Base-by-base conservation (phyloP, 495 filamentous ascomycete genomes). In the Tricharina praecox region DNA sequence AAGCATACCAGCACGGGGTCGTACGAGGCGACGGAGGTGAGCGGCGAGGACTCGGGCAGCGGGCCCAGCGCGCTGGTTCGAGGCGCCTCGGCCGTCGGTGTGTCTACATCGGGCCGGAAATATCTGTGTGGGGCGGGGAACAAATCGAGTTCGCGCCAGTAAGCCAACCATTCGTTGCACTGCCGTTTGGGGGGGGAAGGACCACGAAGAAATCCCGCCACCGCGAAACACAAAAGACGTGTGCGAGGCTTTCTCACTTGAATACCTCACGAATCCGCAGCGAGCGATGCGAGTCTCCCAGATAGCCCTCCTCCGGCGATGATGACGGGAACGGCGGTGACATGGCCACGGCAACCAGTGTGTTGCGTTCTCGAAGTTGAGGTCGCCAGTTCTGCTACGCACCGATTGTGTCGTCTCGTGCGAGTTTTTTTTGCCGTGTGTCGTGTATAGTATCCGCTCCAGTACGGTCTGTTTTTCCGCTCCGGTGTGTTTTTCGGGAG, bases 1-100 rank as follows among this genome's bases (percentile, higher is more conserved):
- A 82, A 69, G 0, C 73, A 75, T 0, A 72, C 76, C 16, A 85
- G 63, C n/a, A 72, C 73, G 2, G 71, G 66, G 56, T 82, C 81
- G n/a, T 38, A 9, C 10, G 58, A 61, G 9, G 57, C 46, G 40
- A 57, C 21, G 8, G 60, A 5, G 13, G 13, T 25, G 4, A 25
- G 4, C 5, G 2, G 4, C 7, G 18, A 3, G 10, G 3, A 11
- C 3, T 37, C 19, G 25, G 13, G 16, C 23, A 21, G 4, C 18
- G 15, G 3, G 15, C 10, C 23, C 10, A 9, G 34, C 10, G 45
- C 26, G 9, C 23, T 19, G n/a, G 48, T 39, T 11, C 42, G 39
- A 13, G 28, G 40, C 15, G 9, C 23, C 26, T 1, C 4, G 24
- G 20, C 0, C 41, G 45, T 9, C 8, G 21, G 30, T 25, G 23